A percentile compares a stretch with the other conserved stretches of the same genome.
These are phyloP conservation scores for Brassica napus DNA, from an alignment of 345 rosid species.

Conservation along the genomic window DNA sequence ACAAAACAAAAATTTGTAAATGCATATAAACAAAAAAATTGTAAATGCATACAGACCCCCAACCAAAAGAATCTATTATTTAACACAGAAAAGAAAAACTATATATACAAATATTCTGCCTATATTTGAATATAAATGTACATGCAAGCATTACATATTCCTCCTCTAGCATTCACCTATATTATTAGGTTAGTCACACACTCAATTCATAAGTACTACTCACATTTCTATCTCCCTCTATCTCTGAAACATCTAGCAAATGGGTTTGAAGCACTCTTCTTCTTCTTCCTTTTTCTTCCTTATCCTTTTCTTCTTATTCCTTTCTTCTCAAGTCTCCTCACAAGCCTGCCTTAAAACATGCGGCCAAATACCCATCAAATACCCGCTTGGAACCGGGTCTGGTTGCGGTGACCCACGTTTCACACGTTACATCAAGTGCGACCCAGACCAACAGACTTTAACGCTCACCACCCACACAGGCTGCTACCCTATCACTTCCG, in stretches of 20 bases:
- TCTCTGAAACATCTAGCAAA: conserved; percentile 11
- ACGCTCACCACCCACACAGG: conserved; percentile 81
- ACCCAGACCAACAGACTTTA: conserved; percentile 50
- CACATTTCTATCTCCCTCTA: not conserved
- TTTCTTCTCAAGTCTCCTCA: conserved; percentile 49
- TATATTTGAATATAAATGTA: not conserved
- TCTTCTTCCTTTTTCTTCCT: not conserved
- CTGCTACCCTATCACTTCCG: conserved; percentile 61
- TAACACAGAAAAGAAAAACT: not conserved
- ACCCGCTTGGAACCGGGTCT: conserved; percentile 78
- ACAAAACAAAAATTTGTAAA: not conserved
- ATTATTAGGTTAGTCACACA: conserved; percentile 11
- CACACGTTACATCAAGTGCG: conserved; percentile 62
- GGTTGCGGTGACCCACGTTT: conserved; percentile 92
- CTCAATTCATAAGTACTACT: not conserved
- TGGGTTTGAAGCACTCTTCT: conserved; percentile 20
- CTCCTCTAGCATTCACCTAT: conserved; percentile 15
- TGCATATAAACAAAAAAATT: not conserved
- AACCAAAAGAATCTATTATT: conserved; percentile 11
- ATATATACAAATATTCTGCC: not conserved
- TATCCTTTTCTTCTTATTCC: not conserved
- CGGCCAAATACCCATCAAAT: conserved; percentile 57
- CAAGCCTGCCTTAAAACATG: conserved; percentile 70
- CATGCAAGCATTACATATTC: not conserved
- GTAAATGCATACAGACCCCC: not conserved